These are phyloP conservation scores for Apiospora koreana DNA, from an alignment of 2,329 filamentous ascomycete species.

Conservation along the genomic window DNA sequence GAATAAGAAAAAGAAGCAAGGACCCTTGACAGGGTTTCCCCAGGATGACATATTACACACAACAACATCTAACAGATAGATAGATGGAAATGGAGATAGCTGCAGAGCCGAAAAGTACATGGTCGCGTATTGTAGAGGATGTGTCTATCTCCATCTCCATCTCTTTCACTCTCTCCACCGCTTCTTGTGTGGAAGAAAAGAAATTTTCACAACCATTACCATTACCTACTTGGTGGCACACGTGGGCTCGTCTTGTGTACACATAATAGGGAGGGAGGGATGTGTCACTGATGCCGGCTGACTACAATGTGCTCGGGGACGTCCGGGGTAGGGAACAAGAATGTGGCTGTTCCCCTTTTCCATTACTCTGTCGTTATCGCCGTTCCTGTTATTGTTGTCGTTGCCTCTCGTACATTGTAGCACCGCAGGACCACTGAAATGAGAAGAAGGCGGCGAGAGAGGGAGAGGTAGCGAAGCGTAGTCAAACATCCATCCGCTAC, in stretches of 20 bases:
- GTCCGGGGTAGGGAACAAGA: background rate
- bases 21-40: background rate
- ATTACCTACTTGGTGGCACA: background rate
- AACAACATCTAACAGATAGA: background rate
- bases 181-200: background rate
- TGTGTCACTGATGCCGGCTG: background rate
- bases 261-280: background rate
- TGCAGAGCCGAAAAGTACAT: background rate
- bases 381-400: background rate
- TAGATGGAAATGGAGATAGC: no score
- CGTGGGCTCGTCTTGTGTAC: conserved; percentile 6
- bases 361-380: background rate
- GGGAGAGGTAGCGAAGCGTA: no score
- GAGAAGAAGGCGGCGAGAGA: background rate
- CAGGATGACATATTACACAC: background rate
- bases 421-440: background rate
- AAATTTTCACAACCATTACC: background rate
- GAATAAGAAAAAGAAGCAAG: background rate
- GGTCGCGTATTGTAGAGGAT: background rate
- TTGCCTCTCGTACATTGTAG: background rate
- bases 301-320: background rate
- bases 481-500: background rate
- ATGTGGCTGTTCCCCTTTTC: background rate
- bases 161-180: background rate
- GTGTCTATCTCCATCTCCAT: background rate